Percentiles rank a stretch among this genome's conserved stretches.
phyloP scores from a whole-genome alignment of 345 rosid genomes.

The Crucihimalaya himalaica region DNA sequence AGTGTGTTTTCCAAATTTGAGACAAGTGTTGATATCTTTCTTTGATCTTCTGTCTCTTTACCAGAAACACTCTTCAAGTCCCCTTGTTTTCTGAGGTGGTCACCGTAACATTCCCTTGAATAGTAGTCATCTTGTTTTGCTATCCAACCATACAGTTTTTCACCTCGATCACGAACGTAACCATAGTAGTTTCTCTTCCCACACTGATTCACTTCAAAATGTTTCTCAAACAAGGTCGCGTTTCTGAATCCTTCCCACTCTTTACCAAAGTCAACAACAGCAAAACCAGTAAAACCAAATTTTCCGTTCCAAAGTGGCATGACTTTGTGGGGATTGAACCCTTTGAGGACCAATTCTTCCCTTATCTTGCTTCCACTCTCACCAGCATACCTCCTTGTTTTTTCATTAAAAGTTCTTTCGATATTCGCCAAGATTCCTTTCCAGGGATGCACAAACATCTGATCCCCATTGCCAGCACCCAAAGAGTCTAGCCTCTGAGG shows the following conservation, averaged over 20 bases:
- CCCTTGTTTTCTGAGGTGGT: conserved; percentile 52
- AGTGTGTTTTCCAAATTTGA: conserved; percentile 48
- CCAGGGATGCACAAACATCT: conserved; percentile 68
- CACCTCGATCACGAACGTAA: conserved; percentile 34
- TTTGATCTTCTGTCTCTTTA: conserved; percentile 54
- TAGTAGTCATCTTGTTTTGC: conserved; percentile 64
- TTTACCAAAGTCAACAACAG: conserved; percentile 63
- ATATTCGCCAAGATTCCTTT: conserved; percentile 73
- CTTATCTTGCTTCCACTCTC: conserved; percentile 60
- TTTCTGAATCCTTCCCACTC: conserved; percentile 66
- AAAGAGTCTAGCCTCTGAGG: conserved; percentile 14
- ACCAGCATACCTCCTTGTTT: conserved; percentile 46
- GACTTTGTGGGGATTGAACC: conserved; percentile 65
- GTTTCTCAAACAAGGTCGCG: conserved; percentile 61
- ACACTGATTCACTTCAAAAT: conserved; percentile 43
- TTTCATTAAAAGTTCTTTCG: conserved; percentile 34
- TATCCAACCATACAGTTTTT: conserved; percentile 69
- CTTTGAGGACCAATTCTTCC: conserved; percentile 52
- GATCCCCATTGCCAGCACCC: conserved; percentile 6
- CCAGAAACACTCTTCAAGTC: conserved; percentile 60
- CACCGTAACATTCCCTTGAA: conserved; percentile 39
- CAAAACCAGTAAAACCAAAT: conserved; percentile 62
- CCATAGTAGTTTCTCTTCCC: conserved; percentile 56
- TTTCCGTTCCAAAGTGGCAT: conserved; percentile 56
- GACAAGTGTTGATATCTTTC: conserved; percentile 48